A percentile compares a stretch with the other conserved stretches of the same genome.
These are phyloP conservation scores for Amaranthus palmeri DNA, from an alignment of 148 eudicot species.

Conservation along the genomic window DNA sequence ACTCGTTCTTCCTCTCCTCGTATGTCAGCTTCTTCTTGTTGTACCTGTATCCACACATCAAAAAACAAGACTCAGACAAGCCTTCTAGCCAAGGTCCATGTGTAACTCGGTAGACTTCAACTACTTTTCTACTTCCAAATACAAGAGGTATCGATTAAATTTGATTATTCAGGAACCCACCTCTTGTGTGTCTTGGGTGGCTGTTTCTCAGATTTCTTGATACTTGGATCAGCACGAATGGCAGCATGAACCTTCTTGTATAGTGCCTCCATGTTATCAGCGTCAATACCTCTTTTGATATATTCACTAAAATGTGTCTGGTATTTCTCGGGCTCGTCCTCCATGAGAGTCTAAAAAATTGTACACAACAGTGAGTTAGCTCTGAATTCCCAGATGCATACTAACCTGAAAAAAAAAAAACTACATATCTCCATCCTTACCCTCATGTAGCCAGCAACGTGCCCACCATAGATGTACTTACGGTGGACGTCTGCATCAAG, in stretches of 20 bases:
- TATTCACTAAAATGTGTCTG: slow-evolving; percentile 69
- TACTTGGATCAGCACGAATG: slow-evolving; percentile 65
- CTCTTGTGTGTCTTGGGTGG: slow-evolving; percentile 66
- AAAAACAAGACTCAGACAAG: too few species aligned
- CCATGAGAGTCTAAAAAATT: slow-evolving; percentile 44
- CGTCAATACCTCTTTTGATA: slow-evolving; percentile 49
- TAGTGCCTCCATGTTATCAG: slow-evolving; percentile 57
- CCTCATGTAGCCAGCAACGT: slow-evolving; percentile 71
- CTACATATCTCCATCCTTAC: slow-evolving; percentile 16
- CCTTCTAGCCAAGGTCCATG: too few species aligned
- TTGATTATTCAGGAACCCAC: slow-evolving; percentile 20
- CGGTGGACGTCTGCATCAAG: slow-evolving; percentile 72
- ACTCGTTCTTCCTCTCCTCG: slow-evolving; percentile 64
- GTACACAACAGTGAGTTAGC: background rate
- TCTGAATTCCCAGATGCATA: background rate
- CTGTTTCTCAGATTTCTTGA: slow-evolving; percentile 53
- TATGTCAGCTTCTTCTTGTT: slow-evolving; percentile 78
- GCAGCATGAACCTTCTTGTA: slow-evolving; percentile 88
- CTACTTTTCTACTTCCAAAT: too few species aligned
- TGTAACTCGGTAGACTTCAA: too few species aligned
- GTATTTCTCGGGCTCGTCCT: slow-evolving; percentile 89
- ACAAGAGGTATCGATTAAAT: too few species aligned
- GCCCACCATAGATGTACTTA: slow-evolving; percentile 81
- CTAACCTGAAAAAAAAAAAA: background rate
- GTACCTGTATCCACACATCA: slow-evolving; percentile 33